Base-by-base conservation (phyloP, 2,329 filamentous ascomycete genomes). In the Penicillium sp. region DNA sequence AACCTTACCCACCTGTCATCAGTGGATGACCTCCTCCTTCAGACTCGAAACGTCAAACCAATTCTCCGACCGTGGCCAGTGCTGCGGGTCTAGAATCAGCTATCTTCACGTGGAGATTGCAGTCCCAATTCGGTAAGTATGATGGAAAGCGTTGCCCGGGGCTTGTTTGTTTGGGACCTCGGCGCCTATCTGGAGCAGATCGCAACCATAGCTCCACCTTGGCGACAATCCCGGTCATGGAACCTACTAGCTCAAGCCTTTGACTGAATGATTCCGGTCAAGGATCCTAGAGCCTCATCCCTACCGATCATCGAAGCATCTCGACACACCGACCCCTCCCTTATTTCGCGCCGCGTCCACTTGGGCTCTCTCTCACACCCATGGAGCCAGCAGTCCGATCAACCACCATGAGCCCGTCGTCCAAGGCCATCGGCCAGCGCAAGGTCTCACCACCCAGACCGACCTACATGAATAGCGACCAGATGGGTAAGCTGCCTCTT, bases 401-500 rank as follows among this genome's bases (percentile, higher is more conserved):
- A 53, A 60, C 39, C 42, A 72, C 70, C 62, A 68, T 73, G 58
- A 69, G 72, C 56, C 65, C 62, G 52, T 63, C 64, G 50, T 50
- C 56, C 49, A 70, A 63, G 51, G 51, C 63, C 42, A 66, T 63
- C 37, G 58, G 61, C 46, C 63, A 68, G 45, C 67, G 72, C 55
- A 75, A 73, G 63, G 68, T 73, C 49, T 73, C 72, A 49, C 73
- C 73, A 48, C 70, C 73, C 13, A 68, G 70, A 25, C 72, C 73
- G 41, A 70, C 68, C 42, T 72, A 68, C 57, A 74, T 75, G 72
- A 69, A 66, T 43, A 65, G 68, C 50, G 65, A 74, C 50, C 72
- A 75, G 58, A 65, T 74, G 54, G 71, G 73, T 75, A 60, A 65
- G 70, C 63, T 52, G 45, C 46, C 29, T 18, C 12, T 32, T 5